These are phyloP conservation scores for Exophiala calicioides DNA, from an alignment of 2,329 filamentous ascomycete species.

Conservation along the genomic window DNA sequence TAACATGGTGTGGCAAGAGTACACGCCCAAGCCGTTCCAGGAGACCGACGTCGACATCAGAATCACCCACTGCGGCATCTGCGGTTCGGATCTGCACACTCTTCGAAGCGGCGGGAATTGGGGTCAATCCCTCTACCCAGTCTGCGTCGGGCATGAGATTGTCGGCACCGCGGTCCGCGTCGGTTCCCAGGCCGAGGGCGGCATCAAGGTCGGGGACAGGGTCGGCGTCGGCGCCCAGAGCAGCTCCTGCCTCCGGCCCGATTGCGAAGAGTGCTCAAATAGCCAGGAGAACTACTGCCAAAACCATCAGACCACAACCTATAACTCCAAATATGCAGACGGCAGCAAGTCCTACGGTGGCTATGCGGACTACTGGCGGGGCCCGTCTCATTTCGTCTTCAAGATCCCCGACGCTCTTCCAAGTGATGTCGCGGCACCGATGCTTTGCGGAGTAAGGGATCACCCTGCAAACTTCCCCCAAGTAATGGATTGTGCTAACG, in stretches of 20 bases:
- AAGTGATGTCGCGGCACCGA: slow-evolving; percentile 61
- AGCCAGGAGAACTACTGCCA: slow-evolving; percentile 46
- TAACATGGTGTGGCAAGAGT: slow-evolving; percentile 41
- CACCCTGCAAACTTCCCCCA: too few relatives aligned
- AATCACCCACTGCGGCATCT: slow-evolving; percentile 67
- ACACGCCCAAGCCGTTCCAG: slow-evolving; percentile 47
- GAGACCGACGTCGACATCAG: slow-evolving; percentile 68
- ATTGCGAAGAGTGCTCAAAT: slow-evolving; percentile 57
- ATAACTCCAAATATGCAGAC: slow-evolving; percentile 59
- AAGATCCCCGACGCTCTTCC: slow-evolving; percentile 53
- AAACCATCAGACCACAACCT: slow-evolving; percentile 52
- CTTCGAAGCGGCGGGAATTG: slow-evolving; percentile 27
- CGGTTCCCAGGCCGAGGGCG: slow-evolving; percentile 49
- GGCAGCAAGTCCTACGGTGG: slow-evolving; percentile 69
- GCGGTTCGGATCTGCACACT: slow-evolving; percentile 59
- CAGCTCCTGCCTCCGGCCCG: slow-evolving; percentile 53
- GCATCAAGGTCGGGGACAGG: slow-evolving; percentile 64
- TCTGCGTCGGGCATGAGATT: slow-evolving; percentile 67
- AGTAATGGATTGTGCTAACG: too few relatives aligned
- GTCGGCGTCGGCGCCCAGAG: slow-evolving; percentile 65
- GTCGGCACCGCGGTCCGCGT: slow-evolving; percentile 61
- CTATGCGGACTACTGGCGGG: slow-evolving; percentile 58
- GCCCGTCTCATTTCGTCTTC: slow-evolving; percentile 43
- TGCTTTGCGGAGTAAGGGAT: slow-evolving; percentile 79
- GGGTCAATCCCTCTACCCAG: slow-evolving; percentile 43